Conservation (phyloP, 345 rosid species). For the Pistacia atlantica region DNA sequence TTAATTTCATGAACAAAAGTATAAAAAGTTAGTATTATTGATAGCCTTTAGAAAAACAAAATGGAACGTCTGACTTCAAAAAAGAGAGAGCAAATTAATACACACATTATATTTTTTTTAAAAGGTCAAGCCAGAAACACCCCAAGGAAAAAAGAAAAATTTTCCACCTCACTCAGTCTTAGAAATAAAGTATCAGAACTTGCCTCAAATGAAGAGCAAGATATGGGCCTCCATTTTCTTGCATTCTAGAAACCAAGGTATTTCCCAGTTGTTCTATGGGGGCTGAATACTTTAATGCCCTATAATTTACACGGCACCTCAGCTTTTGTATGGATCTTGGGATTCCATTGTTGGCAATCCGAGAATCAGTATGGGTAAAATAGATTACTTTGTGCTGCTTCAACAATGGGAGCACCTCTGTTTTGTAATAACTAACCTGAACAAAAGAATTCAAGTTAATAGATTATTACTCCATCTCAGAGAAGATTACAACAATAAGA, state of each 20-base stretch:
- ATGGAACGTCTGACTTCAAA: neutral
- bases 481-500: neutral
- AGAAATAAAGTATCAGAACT: slow-evolving; percentile 28
- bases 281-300: slow-evolving; percentile 80
- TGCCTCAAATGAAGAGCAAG: slow-evolving; percentile 95
- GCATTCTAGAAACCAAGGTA: slow-evolving; percentile 80
- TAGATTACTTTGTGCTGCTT: slow-evolving; percentile 85
- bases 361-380: slow-evolving; percentile 92
- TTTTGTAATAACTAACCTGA: slow-evolving; percentile 86
- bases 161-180: neutral
- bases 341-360: slow-evolving; percentile 86
- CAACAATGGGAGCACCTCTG: slow-evolving; percentile 72
- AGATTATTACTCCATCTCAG: neutral
- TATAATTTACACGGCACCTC: slow-evolving; percentile 88
- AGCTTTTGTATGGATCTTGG: slow-evolving; percentile 71
- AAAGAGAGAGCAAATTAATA: neutral
- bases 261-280: slow-evolving; percentile 79
- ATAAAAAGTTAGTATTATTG: neutral
- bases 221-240: slow-evolving; percentile 69
- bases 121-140: neutral
- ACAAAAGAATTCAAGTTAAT: slow-evolving; percentile 22
- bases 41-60: neutral
- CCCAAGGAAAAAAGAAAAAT: neutral
- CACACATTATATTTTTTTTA: neutral
- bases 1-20: neutral